phyloP scores from a whole-genome alignment of 2,329 filamentous ascomycete genomes.

The Diaporthe sp. region DNA sequence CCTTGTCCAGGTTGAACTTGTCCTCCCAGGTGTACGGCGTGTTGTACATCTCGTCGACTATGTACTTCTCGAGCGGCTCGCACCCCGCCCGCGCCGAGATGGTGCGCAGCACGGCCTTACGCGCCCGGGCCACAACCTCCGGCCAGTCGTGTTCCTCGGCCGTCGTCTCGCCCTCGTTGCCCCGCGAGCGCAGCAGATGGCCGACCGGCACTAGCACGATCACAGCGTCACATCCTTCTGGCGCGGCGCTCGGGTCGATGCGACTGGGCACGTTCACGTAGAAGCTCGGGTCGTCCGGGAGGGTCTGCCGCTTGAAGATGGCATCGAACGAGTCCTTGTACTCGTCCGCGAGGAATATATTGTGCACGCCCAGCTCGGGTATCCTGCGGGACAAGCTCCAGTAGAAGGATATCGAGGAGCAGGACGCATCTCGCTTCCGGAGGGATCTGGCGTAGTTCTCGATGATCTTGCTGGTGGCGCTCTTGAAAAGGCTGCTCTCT shows the following conservation, averaged over 20 bases:
- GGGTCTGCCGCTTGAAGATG: conserved; percentile 77
- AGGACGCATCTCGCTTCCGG: conserved; percentile 68
- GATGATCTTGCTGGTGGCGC: conserved; percentile 31
- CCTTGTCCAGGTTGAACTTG: conserved; percentile 80
- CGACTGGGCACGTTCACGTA: conserved; percentile 83
- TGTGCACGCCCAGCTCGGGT: conserved; percentile 76
- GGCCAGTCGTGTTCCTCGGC: conserved; percentile 69
- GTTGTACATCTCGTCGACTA: conserved; percentile 74
- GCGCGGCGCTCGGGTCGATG: conserved; percentile 76
- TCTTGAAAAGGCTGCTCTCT: not conserved
- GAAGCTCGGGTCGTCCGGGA: conserved; percentile 78
- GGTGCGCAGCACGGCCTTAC: conserved; percentile 70
- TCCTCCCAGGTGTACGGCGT: conserved; percentile 74
- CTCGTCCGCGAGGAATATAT: conserved; percentile 81
- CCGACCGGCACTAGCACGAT: conserved; percentile 81
- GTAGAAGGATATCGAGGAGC: conserved; percentile 83
- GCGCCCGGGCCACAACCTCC: conserved; percentile 69
- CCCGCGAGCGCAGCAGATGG: conserved; percentile 68
- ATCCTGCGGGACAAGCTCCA: conserved; percentile 74
- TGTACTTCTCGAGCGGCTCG: conserved; percentile 57
- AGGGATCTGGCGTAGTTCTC: conserved; percentile 53
- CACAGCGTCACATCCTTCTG: conserved; percentile 72
- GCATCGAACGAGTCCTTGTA: conserved; percentile 81
- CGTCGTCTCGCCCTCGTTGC: conserved; percentile 46
- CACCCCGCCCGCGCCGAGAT: conserved; percentile 72